phyloP scores from a whole-genome alignment of 2,329 filamentous ascomycete species.

The Plectosphaerella plurivora region DNA sequence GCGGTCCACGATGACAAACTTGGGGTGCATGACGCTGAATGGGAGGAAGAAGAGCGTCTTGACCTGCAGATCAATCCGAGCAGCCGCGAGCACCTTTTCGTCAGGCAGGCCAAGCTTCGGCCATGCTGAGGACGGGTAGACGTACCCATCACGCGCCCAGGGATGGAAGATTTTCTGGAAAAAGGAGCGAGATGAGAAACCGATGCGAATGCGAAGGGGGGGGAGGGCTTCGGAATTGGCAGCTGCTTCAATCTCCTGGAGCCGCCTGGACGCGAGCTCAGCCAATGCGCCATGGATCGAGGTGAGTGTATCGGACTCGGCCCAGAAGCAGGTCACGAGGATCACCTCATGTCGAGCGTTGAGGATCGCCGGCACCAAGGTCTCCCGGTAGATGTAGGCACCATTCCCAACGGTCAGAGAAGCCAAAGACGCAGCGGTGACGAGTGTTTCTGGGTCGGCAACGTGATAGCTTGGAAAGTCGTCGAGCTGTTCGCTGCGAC shows the following conservation, averaged over 20 bases:
- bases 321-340: slow-evolving; percentile 82
- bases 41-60: slow-evolving; percentile 78
- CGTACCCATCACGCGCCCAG: slow-evolving; percentile 54
- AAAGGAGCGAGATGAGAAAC: slow-evolving; percentile 70
- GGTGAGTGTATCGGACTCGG: slow-evolving; percentile 56
- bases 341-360: slow-evolving; percentile 61
- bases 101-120: slow-evolving; percentile 59
- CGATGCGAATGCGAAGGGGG: slow-evolving; percentile 60
- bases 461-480: slow-evolving; percentile 47
- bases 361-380: slow-evolving; percentile 58
- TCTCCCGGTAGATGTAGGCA: slow-evolving; percentile 47
- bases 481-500: slow-evolving; percentile 24
- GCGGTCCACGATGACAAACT: slow-evolving; percentile 73
- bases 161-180: slow-evolving; percentile 74
- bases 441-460: slow-evolving; percentile 36
- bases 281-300: slow-evolving; percentile 54
- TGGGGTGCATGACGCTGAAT: slow-evolving; percentile 84
- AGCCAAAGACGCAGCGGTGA: slow-evolving; percentile 41
- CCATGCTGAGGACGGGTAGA: slow-evolving; percentile 60
- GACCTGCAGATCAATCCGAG: slow-evolving; percentile 62
- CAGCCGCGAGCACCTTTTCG: slow-evolving; percentile 42
- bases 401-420: slow-evolving; percentile 55
- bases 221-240: slow-evolving; percentile 10
- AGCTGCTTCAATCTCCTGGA: slow-evolving; percentile 26
- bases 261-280: slow-evolving; percentile 46